A percentile compares a stretch with the other conserved stretches of the same genome.
Conservation (phyloP, 208 protist species). For the Trypanosoma boissoni region DNA sequence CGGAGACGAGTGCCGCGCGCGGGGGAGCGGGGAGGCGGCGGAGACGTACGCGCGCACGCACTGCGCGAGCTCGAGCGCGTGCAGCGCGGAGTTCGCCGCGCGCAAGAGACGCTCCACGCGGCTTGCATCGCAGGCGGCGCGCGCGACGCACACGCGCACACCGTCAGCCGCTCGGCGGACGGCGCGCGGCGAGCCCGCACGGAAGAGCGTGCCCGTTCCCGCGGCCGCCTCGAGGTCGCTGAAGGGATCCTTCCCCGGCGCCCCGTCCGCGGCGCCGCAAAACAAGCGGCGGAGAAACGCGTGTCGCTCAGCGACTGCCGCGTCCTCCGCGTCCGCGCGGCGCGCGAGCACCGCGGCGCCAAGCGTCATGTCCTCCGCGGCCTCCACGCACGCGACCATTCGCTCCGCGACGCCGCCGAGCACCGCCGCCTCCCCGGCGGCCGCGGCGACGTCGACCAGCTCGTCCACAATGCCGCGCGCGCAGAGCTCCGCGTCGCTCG, state of each 20-base stretch:
- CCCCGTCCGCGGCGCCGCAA: background rate
- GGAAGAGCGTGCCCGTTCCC: constrained; percentile 1
- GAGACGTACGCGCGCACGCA: background rate
- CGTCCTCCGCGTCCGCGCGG: constrained; percentile 18
- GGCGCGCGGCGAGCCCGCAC: constrained; percentile 9
- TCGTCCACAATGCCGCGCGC: constrained; percentile 31
- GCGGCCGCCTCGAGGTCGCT: background rate
- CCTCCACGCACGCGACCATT: constrained; percentile 30
- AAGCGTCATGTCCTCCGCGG: constrained; percentile 24
- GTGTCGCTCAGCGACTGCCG: constrained; percentile 18
- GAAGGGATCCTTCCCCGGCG: background rate
- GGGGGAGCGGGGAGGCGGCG: constrained; percentile 11
- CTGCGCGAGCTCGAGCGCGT: constrained; percentile 22
- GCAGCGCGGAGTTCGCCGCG: constrained; percentile 26
- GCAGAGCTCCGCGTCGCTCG: constrained; percentile 13
- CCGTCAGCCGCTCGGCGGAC: constrained; percentile 18
- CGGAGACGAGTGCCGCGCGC: constrained; percentile 9
- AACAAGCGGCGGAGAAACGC: constrained; percentile 20
- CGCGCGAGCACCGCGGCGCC: constrained; percentile 18
- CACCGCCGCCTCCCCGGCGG: constrained; percentile 4
- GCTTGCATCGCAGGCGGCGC: constrained; percentile 14
- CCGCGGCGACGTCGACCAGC: constrained; percentile 22
- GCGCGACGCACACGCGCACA: constrained; percentile 29
- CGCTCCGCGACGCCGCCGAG: constrained; percentile 15
- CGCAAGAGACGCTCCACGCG: constrained; percentile 22